A percentile compares a stretch with the other conserved stretches of the same genome.
Conservation (phyloP, 768 basidiomycete genomes). For the Lactifluus hygrophoroides region DNA sequence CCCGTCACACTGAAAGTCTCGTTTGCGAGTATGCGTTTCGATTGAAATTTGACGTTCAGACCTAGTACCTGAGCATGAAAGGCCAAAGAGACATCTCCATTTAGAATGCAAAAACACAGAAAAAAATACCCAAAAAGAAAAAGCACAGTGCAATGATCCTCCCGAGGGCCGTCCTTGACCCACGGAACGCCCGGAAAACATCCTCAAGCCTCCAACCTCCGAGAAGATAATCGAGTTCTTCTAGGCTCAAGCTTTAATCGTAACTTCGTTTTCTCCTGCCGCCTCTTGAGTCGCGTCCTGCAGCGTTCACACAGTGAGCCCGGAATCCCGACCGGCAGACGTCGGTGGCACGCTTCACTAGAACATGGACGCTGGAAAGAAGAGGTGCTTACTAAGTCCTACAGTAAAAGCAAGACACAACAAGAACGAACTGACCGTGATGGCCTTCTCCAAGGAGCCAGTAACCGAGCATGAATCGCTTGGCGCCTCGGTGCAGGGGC, state of each 20-base stretch:
- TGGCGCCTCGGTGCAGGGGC: neutral
- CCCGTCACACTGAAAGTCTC: too few species aligned
- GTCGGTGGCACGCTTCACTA: conserved; percentile 35
- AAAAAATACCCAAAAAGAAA: neutral
- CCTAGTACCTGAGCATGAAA: neutral
- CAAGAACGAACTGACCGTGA: neutral
- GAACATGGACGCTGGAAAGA: conserved; percentile 21
- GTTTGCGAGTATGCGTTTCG: too few species aligned
- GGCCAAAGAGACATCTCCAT: neutral
- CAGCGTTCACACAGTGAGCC: conserved; percentile 39
- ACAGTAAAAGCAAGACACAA: too few species aligned
- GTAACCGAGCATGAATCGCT: neutral
- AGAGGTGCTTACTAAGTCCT: neutral
- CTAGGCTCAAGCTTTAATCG: conserved; percentile 38
- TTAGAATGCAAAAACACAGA: too few species aligned
- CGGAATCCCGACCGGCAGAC: conserved; percentile 22
- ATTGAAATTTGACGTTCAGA: neutral
- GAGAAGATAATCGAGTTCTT: neutral
- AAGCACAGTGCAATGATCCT: neutral
- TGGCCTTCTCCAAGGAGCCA: neutral
- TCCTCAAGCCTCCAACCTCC: neutral
- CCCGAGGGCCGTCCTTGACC: neutral
- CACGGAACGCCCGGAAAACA: neutral
- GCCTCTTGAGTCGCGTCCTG: conserved; percentile 37
- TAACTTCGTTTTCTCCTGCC: conserved; percentile 35